phyloP scores from a whole-genome alignment of 306 rosid species.

The Gleditsia sinensis region DNA sequence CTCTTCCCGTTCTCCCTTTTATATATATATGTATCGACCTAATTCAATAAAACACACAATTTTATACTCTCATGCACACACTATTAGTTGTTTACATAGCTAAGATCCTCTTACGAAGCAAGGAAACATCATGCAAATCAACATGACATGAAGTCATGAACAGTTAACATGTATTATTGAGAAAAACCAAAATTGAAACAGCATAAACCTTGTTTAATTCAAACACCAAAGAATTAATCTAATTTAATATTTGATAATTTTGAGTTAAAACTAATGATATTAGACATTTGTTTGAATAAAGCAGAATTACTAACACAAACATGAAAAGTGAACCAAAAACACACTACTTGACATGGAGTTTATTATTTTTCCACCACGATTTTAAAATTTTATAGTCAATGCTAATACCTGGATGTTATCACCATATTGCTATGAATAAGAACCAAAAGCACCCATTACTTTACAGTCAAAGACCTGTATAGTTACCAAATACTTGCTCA shows the following conservation, averaged over 20 bases:
- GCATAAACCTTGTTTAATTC: neutral
- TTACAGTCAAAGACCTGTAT: neutral
- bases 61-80: too few relatives aligned
- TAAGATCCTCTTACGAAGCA: neutral
- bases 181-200: neutral
- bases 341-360: neutral
- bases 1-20: too few relatives aligned
- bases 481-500: neutral
- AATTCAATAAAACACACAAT: too few relatives aligned
- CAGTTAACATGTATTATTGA: neutral
- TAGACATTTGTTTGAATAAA: too few relatives aligned
- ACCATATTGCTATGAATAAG: neutral
- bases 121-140: neutral
- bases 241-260: too few relatives aligned
- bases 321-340: too few relatives aligned
- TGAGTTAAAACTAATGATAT: too few relatives aligned
- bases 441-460: neutral
- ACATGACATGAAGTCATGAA: too few relatives aligned
- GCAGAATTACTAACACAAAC: too few relatives aligned
- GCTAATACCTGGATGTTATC: neutral
- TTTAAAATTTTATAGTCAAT: neutral
- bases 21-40: too few relatives aligned
- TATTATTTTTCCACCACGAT: neutral
- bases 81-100: neutral
- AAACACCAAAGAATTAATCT: neutral